A percentile compares a stretch with the other conserved stretches of the same genome.
These are phyloP conservation scores for Globisporangium polare DNA, from an alignment of 352 stramenopile genomes.

Conservation along the genomic window DNA sequence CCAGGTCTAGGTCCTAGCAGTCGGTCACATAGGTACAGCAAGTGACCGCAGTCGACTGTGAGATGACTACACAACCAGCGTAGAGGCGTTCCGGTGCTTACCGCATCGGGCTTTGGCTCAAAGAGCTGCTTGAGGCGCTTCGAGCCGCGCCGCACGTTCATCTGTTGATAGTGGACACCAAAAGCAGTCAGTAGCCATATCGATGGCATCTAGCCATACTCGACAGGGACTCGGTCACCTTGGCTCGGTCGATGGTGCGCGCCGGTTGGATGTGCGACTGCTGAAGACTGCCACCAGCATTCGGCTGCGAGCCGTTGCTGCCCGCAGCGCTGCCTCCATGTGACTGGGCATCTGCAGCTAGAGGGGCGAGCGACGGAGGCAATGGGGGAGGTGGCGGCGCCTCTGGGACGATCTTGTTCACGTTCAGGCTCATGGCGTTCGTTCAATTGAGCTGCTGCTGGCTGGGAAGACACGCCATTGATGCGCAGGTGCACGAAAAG, in stretches of 20 bases:
- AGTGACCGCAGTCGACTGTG: background rate
- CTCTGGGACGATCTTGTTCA: slow-evolving; percentile 19
- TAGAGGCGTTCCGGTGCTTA: slow-evolving; percentile 1
- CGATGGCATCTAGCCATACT: background rate
- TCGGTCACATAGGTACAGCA: background rate
- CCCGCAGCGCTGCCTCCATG: background rate
- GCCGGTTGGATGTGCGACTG: background rate
- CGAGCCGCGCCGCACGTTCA: slow-evolving; percentile 28
- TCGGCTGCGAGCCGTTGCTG: background rate
- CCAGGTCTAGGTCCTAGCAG: slow-evolving; percentile 48
- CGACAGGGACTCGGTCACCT: slow-evolving; percentile 6
- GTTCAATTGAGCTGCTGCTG: background rate
- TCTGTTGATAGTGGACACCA: slow-evolving; percentile 6
- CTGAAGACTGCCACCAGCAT: background rate
- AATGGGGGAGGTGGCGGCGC: background rate
- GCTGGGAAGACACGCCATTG: too few relatives aligned
- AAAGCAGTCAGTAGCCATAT: background rate
- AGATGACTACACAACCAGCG: background rate
- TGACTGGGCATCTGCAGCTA: background rate
- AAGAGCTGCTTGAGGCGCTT: slow-evolving; percentile 26
- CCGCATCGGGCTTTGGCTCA: slow-evolving; percentile 20
- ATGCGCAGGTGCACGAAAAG: background rate
- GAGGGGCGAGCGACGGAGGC: background rate
- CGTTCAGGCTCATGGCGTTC: slow-evolving; percentile 9
- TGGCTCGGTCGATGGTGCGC: slow-evolving; percentile 21